Conservation (phyloP, 768 basidiomycete genomes). For the Termitomyces sp. region DNA sequence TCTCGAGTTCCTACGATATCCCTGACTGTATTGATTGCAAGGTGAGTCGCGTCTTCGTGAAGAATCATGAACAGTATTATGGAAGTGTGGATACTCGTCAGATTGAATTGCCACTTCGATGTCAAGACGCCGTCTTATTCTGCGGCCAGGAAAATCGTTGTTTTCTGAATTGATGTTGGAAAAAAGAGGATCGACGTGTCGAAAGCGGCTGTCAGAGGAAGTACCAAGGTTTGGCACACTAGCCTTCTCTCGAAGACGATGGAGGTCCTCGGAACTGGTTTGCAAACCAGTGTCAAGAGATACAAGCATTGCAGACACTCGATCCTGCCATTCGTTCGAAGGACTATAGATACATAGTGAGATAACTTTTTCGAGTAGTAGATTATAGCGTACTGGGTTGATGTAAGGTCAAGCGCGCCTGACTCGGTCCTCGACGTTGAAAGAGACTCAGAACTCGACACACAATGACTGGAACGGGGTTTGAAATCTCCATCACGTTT, state of each 20-base stretch:
- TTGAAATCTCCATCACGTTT: conserved; percentile 32
- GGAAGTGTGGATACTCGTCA: conserved; percentile 7
- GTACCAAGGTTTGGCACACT: conserved; percentile 5
- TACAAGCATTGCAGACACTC: conserved; percentile 39
- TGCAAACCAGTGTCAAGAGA: not conserved
- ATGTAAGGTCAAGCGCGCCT: conserved; percentile 36
- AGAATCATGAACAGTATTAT: conserved; percentile 16
- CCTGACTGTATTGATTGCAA: conserved; percentile 8
- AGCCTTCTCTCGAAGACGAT: conserved; percentile 3
- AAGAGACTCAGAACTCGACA: conserved; percentile 18
- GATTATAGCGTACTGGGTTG: conserved; percentile 51
- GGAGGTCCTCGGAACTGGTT: not conserved
- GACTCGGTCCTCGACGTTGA: conserved; percentile 20
- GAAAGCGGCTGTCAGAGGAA: conserved; percentile 1
- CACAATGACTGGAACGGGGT: conserved; percentile 14
- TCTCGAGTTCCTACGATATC: not conserved
- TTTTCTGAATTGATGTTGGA: conserved; percentile 1
- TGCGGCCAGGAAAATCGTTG: conserved; percentile 31
- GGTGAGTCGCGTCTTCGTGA: conserved; percentile 8
- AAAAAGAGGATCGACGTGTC: conserved; percentile 14
- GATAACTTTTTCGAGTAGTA: not conserved
- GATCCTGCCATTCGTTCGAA: conserved; percentile 81
- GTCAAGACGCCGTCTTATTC: conserved; percentile 47
- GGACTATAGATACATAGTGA: conserved; percentile 41
- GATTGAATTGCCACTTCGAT: conserved; percentile 19